Evolutionary conservation across 805 yeast species (phyloP).

Genomic region (Candida railenensis): DNA sequence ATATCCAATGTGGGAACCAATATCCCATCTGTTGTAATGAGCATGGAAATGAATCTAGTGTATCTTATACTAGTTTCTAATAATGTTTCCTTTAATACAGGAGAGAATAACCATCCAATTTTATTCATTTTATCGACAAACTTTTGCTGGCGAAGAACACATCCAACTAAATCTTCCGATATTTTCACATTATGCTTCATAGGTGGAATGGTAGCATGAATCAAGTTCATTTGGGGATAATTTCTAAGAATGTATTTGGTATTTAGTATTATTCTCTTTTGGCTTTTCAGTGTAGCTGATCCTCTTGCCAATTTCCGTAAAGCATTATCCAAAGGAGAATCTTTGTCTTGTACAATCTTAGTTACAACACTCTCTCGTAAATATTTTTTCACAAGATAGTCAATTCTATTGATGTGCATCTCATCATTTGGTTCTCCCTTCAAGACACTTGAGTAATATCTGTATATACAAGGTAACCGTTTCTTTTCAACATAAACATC

Average conservation of each 20-base stretch:
- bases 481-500: slow-evolving; percentile 7
- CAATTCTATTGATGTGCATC: not conserved
- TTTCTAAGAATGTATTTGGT: not conserved
- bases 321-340: not conserved
- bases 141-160: slow-evolving; percentile 20
- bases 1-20: slow-evolving; percentile 26
- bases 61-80: slow-evolving; percentile 18
- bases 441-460: slow-evolving; percentile 10
- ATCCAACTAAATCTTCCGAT: slow-evolving; percentile 24
- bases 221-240: not conserved
- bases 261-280: not conserved
- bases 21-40: slow-evolving; percentile 3
- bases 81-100: slow-evolving; percentile 11
- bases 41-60: slow-evolving; percentile 13
- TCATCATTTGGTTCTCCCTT: not conserved
- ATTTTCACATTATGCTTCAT: not conserved
- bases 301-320: not conserved
- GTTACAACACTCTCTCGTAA: not conserved
- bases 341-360: not conserved
- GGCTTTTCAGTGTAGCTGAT: not conserved
- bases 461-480: slow-evolving; percentile 8
- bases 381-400: not conserved
- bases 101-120: slow-evolving; percentile 18
- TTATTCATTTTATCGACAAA: slow-evolving; percentile 21
- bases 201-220: not conserved